Conservation (phyloP, 441 rosid genomes). For the Croton laevigatus region DNA sequence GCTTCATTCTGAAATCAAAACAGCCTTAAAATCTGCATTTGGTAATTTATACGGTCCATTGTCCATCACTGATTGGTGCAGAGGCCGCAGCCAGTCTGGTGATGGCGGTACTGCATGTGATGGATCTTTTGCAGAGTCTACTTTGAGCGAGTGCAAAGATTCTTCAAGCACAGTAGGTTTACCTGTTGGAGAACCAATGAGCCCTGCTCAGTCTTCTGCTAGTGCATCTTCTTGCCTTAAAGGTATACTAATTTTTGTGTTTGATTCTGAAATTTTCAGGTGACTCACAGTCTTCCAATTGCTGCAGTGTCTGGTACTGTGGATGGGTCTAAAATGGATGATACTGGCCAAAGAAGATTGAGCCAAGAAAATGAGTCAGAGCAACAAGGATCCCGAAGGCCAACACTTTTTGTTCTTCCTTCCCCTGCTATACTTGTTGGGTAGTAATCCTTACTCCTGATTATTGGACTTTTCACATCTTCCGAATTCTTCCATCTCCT, state of each 20-base stretch:
- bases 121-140: conserved; percentile 81
- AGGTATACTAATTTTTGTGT: conserved; percentile 37
- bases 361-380: conserved; percentile 78
- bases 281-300: conserved; percentile 29
- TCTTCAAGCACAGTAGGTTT: conserved; percentile 45
- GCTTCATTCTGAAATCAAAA: conserved; percentile 88
- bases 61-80: conserved; percentile 95
- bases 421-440: conserved; percentile 98
- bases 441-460: conserved; percentile 41
- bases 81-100: conserved; percentile 67
- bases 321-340: conserved; percentile 81
- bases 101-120: conserved; percentile 59
- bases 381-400: conserved; percentile 50
- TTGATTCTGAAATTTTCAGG: conserved; percentile 22
- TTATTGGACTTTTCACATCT: neutral
- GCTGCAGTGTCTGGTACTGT: conserved; percentile 37
- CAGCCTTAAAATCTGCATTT: conserved; percentile 93
- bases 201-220: conserved; percentile 56
- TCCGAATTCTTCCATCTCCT: no score
- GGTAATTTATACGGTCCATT: conserved; percentile 88
- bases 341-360: conserved; percentile 56
- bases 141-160: conserved; percentile 69
- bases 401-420: conserved; percentile 85
- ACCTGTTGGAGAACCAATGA: conserved; percentile 59
- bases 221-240: conserved; percentile 56